Evolutionary conservation across 1,139 yeast genomes (phyloP), one percentile per base, ranked within the genome.

Genomic region (Diutina siamensis): DNA sequence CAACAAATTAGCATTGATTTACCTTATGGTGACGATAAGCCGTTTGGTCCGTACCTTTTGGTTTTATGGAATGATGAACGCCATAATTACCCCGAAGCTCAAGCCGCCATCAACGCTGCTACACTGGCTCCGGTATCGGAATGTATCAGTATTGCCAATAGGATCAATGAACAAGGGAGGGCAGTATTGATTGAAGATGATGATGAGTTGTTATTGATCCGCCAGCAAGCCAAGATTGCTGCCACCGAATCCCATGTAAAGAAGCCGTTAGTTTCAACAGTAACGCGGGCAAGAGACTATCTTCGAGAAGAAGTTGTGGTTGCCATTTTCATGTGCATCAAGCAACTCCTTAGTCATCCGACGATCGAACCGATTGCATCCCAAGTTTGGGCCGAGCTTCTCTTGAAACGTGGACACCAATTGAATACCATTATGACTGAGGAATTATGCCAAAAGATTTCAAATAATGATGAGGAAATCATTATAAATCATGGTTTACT

Each of bases 61-160:
- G 58, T 80, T 20, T 63, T 83, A 19, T 83, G 88, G 83, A 83
- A 83, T 57, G 94, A 83, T 55, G 92, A 83, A 55, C 69, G 67
- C 51, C 92, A 83, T 56, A 73, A 77, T 53, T 72, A 72, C 52
- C 65, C 70, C 1, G 65, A 67, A 44, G 80, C 81, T 1, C 62
- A 63, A 12, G 53, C 57, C 1, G 68, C 74, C 1, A 63, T 75
- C 35, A 56, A 59, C n/a, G 58, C 64, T 2, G 74, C 71, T 2
- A 57, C 62, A 1, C 62, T 60, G 1, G 59, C 57, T 13, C 51
- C 53, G 18, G 56, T 55, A 12, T 46, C 45, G 3, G 51, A 52
- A 19, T 72, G 72, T 2, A 57, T 62, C n/a, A 54, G 51, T 13
- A 52, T 67, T 28, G 72, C 76, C 0, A 46, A 55, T 2, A 59